Conservation (phyloP, 306 rosid genomes). For the Mimosa bimucronata region DNA sequence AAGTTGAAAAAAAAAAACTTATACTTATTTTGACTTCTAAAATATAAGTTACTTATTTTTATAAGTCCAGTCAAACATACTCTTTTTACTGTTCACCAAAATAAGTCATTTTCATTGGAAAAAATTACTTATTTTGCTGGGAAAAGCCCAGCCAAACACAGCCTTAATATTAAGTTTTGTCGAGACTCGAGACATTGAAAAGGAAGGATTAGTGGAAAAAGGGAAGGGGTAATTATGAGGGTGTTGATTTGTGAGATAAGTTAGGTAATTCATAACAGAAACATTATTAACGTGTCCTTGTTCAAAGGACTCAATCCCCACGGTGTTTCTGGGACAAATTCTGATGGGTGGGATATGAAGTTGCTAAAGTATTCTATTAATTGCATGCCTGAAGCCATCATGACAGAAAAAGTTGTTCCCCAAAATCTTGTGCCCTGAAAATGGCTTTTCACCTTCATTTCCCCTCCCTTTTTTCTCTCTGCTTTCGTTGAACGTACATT, state of each 20-base stretch:
- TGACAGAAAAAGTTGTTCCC: conserved; percentile 35
- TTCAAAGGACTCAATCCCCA: not conserved
- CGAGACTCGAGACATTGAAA: not conserved
- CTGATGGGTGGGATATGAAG: not conserved
- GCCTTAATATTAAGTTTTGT: too few species aligned
- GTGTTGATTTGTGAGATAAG: conserved; percentile 8
- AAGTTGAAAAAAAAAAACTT: too few species aligned
- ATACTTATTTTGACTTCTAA: too few species aligned
- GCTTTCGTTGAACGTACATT: conserved; percentile 24
- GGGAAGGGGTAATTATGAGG: conserved; percentile 5
- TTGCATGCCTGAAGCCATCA: not conserved
- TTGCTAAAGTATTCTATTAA: not conserved
- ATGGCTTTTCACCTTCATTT: conserved; percentile 42
- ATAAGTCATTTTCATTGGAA: too few species aligned
- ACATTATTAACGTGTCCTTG: conserved; percentile 3
- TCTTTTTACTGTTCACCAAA: too few species aligned
- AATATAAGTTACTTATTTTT: too few species aligned
- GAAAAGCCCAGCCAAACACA: too few species aligned
- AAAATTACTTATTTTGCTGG: too few species aligned
- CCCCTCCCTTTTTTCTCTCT: conserved; percentile 6
- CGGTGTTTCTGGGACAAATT: conserved; percentile 1
- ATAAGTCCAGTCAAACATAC: too few species aligned
- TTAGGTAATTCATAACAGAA: conserved; percentile 22
- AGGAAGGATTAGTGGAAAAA: not conserved
- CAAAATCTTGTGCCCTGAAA: conserved; percentile 35